Evolutionary conservation across 2,329 filamentous ascomycete genomes (phyloP).

Genomic region (Pseudopyricularia cyperi): DNA sequence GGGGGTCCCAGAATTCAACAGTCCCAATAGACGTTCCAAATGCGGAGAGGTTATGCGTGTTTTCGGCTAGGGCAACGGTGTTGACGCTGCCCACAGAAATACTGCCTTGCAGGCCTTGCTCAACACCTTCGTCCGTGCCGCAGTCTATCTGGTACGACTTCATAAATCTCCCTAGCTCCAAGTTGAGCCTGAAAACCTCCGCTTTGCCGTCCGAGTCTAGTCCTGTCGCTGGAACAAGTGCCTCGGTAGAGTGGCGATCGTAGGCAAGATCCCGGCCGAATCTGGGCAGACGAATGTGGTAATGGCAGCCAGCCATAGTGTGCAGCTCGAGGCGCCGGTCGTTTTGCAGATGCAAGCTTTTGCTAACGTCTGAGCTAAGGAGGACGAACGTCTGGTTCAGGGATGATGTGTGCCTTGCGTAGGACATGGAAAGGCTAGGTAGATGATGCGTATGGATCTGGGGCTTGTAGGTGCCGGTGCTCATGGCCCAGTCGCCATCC

Average conservation of each 20-base stretch:
- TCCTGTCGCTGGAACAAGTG: conserved; percentile 76
- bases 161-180: conserved; percentile 90
- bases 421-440: conserved; percentile 86
- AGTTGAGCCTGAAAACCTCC: conserved; percentile 84
- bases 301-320: conserved; percentile 76
- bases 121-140: conserved; percentile 64
- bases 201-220: conserved; percentile 75
- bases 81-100: conserved; percentile 81
- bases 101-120: conserved; percentile 71
- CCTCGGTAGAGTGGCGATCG: conserved; percentile 70
- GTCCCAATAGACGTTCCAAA: conserved; percentile 95
- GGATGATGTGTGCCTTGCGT: conserved; percentile 78
- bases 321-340: conserved; percentile 91
- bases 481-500: conserved; percentile 96
- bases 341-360: conserved; percentile 84
- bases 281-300: conserved; percentile 76
- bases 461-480: conserved; percentile 58
- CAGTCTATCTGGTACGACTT: conserved; percentile 86
- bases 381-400: conserved; percentile 86
- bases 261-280: conserved; percentile 88
- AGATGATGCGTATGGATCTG: conserved; percentile 96
- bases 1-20: conserved; percentile 91
- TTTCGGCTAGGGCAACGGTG: conserved; percentile 72
- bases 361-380: conserved; percentile 82
- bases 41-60: conserved; percentile 77